Evolutionary conservation across 352 stramenopile genomes (phyloP), one percentile per base, ranked within the genome.

Genomic region (Pilasporangium apinafurcum): DNA sequence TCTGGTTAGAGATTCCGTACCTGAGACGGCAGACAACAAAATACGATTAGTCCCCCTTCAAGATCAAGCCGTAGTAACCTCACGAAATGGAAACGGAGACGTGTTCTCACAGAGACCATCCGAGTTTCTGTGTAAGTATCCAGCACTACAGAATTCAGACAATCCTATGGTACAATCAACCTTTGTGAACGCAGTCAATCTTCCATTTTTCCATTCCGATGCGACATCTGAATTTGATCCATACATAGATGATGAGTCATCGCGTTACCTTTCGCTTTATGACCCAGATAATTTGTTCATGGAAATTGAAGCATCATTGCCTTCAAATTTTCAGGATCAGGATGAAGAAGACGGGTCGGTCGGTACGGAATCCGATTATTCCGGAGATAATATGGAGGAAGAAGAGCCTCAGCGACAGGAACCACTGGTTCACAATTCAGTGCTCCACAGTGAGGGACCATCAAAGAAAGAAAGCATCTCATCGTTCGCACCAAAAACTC

Each of bases 281-380:
- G 54, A 72, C 1, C 58, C 70, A 0, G 70, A 84, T 13, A 66
- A 78, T 17, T 26, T 91, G 32, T 59, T 91, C 12, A 64, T 71
- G 31, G 75, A 91, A 30, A 88, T 91, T 21, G 70, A 86, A 27
- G 72, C 68, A 14, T 43, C 53, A 14, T 53, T 87, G n/a, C 70
- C 78, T 4, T 67, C 80, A 5, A 54, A 67, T 22, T 31, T 85
- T 18, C 29, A 61, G n/a, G 66, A 79, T 16, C 46, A 17, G 17
- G 53, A 54, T 16, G 63, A 77, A 33, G 66, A 84, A 33, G 68
- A 77, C 25, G 65, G 38, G 21, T 87, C 74, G 0, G 51, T 56
- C 4, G 73, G 78, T 24, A 86, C 75, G 5, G 75, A 91, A 37
- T 88, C 78, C 0, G 77, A 91, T 41, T 75, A 72, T 14, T 90